phyloP scores from a whole-genome alignment of 164 flowering plant genomes.

The Annona cherimola region DNA sequence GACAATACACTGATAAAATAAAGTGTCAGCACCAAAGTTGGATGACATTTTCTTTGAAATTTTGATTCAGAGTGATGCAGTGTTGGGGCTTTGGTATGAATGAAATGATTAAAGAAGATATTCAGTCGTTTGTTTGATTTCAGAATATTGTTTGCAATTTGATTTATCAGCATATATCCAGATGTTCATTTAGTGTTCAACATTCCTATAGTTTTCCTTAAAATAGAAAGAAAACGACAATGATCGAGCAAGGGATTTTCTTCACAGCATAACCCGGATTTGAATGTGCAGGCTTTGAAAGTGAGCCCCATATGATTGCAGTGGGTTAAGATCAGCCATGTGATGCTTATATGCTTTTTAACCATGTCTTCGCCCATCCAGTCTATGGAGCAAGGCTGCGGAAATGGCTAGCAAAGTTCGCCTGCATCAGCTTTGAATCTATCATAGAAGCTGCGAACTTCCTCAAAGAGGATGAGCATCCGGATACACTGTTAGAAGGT shows the following conservation, averaged over 20 bases:
- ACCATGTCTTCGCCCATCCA: not conserved
- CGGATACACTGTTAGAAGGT: slow-evolving; percentile 7
- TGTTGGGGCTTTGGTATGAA: not conserved
- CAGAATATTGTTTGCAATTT: not conserved
- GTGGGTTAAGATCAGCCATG: not conserved
- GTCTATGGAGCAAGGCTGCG: not conserved
- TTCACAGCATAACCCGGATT: not conserved
- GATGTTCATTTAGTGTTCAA: not conserved
- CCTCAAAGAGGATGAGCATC: not conserved
- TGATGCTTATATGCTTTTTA: not conserved
- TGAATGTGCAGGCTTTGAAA: slow-evolving; percentile 18
- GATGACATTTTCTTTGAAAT: not conserved
- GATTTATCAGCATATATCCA: not conserved
- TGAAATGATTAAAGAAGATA: not conserved
- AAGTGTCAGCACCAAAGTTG: not conserved
- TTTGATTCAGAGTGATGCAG: not conserved
- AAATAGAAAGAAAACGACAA: not conserved
- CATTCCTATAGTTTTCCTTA: not conserved
- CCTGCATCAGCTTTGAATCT: not conserved
- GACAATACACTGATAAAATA: too few relatives aligned
- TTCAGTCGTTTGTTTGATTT: not conserved
- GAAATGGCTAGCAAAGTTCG: not conserved
- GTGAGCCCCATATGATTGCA: slow-evolving; percentile 20
- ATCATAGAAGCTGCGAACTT: slow-evolving; percentile 2
- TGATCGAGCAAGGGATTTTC: not conserved